Conservation (phyloP, 345 rosid species). For the Salix suchowensis region DNA sequence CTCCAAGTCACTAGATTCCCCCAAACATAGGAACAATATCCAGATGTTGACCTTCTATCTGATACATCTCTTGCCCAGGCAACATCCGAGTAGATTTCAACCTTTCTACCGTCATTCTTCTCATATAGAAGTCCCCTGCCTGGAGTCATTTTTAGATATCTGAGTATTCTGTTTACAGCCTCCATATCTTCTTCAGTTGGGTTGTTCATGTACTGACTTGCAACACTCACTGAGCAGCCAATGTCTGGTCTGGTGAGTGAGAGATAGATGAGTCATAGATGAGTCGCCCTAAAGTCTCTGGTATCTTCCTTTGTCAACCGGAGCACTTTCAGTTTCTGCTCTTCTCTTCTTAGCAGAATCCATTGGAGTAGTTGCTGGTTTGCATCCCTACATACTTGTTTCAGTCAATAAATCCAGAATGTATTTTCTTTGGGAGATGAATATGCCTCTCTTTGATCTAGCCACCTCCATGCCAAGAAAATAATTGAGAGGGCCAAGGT, state of each 20-base stretch:
- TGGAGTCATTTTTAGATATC: not conserved
- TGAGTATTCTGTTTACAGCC: not conserved
- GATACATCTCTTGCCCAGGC: not conserved
- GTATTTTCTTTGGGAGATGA: too few relatives aligned
- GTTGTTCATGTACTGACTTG: not conserved
- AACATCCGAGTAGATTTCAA: not conserved
- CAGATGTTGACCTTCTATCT: not conserved
- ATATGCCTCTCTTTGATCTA: too few relatives aligned
- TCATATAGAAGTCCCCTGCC: not conserved
- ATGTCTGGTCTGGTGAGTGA: not conserved
- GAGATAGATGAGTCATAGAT: not conserved
- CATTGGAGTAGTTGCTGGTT: too few relatives aligned
- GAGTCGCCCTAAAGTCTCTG: not conserved
- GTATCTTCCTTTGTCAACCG: not conserved
- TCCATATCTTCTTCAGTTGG: not conserved
- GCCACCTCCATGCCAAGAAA: too few relatives aligned
- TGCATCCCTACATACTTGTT: too few relatives aligned
- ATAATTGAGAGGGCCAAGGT: too few relatives aligned
- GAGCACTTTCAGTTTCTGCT: too few relatives aligned
- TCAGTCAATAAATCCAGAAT: too few relatives aligned
- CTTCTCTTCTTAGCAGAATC: not conserved
- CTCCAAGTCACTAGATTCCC: not conserved
- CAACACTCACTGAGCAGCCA: not conserved
- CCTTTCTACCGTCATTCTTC: too few relatives aligned
- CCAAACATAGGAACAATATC: not conserved